These are phyloP conservation scores for Acorus gramineus DNA, from an alignment of 106 monocot species.

Conservation along the genomic window DNA sequence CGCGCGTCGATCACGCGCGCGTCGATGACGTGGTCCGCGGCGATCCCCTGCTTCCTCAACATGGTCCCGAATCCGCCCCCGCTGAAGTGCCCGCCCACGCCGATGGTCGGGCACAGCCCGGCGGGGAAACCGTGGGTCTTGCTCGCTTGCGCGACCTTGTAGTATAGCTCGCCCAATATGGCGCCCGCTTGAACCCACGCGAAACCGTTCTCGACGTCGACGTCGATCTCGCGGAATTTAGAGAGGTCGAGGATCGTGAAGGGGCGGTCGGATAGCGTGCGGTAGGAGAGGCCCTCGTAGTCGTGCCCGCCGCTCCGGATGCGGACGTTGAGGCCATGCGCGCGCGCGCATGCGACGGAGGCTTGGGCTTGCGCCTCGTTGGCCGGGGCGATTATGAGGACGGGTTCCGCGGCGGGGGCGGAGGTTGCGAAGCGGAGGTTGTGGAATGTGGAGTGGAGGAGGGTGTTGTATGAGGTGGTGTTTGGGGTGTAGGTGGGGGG, in stretches of 20 bases:
- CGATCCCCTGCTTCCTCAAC: not conserved
- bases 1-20: not conserved
- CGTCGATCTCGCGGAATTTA: not conserved
- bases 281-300: not conserved
- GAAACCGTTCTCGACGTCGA: not conserved
- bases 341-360: not conserved
- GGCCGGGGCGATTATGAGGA: not conserved
- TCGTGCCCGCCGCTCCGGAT: constrained; percentile 1
- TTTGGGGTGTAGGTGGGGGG: too few species aligned
- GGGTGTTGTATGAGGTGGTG: too few species aligned
- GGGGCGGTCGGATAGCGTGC: not conserved
- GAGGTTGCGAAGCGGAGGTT: not conserved
- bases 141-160: not conserved
- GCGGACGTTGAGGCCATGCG: not conserved
- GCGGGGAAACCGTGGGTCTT: not conserved
- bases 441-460: not conserved
- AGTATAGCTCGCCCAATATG: not conserved
- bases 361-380: not conserved
- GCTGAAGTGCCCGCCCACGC: not conserved
- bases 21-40: not conserved
- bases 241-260: not conserved
- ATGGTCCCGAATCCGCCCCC: not conserved
- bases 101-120: not conserved
- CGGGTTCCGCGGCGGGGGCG: not conserved
- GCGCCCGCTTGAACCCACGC: not conserved